Base-by-base conservation (phyloP, 2,329 filamentous ascomycete genomes). In the Pezicula radicicola region DNA sequence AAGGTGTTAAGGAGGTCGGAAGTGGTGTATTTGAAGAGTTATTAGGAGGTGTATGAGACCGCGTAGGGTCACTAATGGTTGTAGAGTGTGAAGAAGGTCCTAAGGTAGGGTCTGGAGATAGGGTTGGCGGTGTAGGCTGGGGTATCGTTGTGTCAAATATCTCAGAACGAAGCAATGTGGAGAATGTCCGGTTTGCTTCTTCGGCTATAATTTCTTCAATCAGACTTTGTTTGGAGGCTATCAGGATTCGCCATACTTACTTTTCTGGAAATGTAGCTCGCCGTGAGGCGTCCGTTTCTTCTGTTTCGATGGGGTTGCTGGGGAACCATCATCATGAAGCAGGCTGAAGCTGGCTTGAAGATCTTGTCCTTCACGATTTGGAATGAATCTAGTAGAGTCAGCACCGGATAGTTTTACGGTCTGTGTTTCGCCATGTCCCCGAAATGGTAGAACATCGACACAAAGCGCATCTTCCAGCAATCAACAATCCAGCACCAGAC, bases 181-280 rank as follows among this genome's bases (percentile, higher is more conserved):
- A 95, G 69, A 93, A 99, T 18, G 90, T 97, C 53, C 89, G 83
- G 64, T 99, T 97, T 45, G 94, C 94, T 78, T 97, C 91, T 72
- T 97, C 92, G 46, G 89, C 92, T 85, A 63, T 19, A 50, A 33
- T 6, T 16, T 48, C 40, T 50, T 46, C n/a, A 3, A 47, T 43
- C 51, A 53, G 19, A 25, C 16, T n/a, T 21, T 25, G 28, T 28
- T 16, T 30, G 43, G 41, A 21, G 3, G 21, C 15, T 50, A 19
- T 15, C 18, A 52, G n/a, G 15, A 35, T 33, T 39, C 28, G 25
- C 4, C 19, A 47, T 7, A 70, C 85, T 66, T 76, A 93, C 91
- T 94, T 70, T 85, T 92, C 68, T 99, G 94, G 59, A 96, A 97
- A 68, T 97, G 88, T 56, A 97, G 80, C 70, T 97, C 94, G 48